These are phyloP conservation scores for Pseudomonodictys pantanalensis DNA, from an alignment of 495 filamentous ascomycete species.

Conservation along the genomic window DNA sequence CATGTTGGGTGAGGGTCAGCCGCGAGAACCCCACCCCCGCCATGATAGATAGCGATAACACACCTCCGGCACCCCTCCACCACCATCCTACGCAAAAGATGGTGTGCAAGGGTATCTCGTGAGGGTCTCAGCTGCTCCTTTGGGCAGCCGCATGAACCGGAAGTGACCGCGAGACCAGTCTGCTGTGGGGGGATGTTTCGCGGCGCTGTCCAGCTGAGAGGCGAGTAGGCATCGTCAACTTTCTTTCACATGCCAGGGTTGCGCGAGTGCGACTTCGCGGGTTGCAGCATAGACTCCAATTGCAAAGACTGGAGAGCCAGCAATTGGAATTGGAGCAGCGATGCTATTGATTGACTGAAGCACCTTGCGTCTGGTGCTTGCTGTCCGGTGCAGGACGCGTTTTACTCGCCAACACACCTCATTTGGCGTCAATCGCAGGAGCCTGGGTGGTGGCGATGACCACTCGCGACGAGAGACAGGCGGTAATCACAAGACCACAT, in stretches of 20 bases:
- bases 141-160: constrained; percentile 11
- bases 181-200: constrained; percentile 16
- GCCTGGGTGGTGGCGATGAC: constrained; percentile 33
- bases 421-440: constrained; percentile 28
- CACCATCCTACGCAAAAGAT: constrained; percentile 29
- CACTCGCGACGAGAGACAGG: background rate
- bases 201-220: constrained; percentile 23
- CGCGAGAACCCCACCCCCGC: constrained; percentile 4
- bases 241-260: constrained; percentile 32
- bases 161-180: constrained; percentile 1
- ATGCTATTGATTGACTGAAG: constrained; percentile 11
- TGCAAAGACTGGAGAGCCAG: no score
- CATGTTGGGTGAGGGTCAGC: background rate
- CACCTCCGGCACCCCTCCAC: background rate
- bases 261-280: background rate
- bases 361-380: constrained; percentile 5
- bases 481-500: constrained; percentile 31
- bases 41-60: constrained; percentile 22
- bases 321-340: no score
- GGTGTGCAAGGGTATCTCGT: constrained; percentile 33
- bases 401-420: constrained; percentile 20
- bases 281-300: constrained; percentile 12
- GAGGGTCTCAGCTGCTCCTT: constrained; percentile 34
- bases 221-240: no score
- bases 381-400: constrained; percentile 31